Evolutionary conservation across 2,329 filamentous ascomycete species (phyloP).

Genomic region (Diplodia scrobiculata): DNA sequence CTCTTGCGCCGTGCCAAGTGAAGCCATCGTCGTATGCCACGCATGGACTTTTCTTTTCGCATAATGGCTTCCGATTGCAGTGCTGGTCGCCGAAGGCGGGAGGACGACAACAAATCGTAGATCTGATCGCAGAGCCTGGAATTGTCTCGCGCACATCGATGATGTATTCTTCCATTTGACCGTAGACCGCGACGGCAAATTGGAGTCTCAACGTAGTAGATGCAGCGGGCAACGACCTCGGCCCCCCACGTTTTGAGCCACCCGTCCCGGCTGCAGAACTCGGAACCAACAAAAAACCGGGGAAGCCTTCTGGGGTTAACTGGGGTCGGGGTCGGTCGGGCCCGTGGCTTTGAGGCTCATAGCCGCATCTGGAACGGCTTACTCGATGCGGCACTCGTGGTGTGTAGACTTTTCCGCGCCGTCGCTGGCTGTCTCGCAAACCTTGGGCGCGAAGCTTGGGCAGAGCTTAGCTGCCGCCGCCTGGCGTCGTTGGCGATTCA

Average conservation of each 20-base stretch:
- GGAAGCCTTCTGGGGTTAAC: not conserved
- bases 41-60: not conserved
- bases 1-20: constrained; percentile 12
- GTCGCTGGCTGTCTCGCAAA: not conserved
- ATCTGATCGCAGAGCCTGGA: not conserved
- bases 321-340: not conserved
- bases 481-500: constrained; percentile 10
- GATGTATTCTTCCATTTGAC: constrained; percentile 10
- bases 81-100: not conserved
- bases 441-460: constrained; percentile 12
- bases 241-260: not conserved
- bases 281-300: constrained; percentile 1
- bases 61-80: not conserved
- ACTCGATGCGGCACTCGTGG: not conserved
- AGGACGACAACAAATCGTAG: not conserved
- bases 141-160: not conserved
- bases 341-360: not conserved
- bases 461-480: constrained; percentile 12
- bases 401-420: not conserved
- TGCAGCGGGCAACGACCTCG: not conserved
- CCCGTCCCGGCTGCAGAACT: not conserved
- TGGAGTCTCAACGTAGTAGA: not conserved
- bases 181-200: not conserved
- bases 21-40: constrained; percentile 16
- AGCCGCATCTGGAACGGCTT: not conserved